Evolutionary conservation across 179 eudicot genomes (phyloP), one percentile per base, ranked within the genome.

Genomic region (Silene noctiflora): DNA sequence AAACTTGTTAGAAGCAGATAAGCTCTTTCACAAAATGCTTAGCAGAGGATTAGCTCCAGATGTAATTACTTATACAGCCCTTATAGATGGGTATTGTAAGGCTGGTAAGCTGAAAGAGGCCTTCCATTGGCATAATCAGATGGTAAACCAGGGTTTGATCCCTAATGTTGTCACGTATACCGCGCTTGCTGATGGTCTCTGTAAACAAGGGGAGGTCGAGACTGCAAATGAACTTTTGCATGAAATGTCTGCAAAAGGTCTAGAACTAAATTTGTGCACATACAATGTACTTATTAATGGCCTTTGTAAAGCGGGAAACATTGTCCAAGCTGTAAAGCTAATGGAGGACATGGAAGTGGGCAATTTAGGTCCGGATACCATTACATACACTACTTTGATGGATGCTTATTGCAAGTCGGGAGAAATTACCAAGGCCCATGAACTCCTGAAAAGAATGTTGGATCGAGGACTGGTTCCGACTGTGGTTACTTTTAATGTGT

Each of bases 111-210:
- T 94, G 73, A 84, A 80, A 77, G 80, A 76, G 48, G 98, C 93
- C 74, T 94, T 94, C 80, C 83, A 76, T 77, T 85, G 88, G 85
- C 98, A 94, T 82, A 94, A 92, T 83, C 80, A 88, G 75, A 94
- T 94, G 98, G 87, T 92, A 42, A 77, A 84, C 62, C 63, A 80
- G 77, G 93, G 94, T 35, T 71, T 92, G 78, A 82, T 80, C 24
- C 96, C 97, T 16, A 94, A 87, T 82, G 84, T 94, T 61, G 93
- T 94, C 53, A 94, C 97, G 16, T 94, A 94, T 80, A 92, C 97
- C 79, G 89, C 92, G 46, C 83, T 94, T 60, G 92, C 87, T 67
- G 94, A 94, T 84, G 97, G 98, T 72, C 94, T 94, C 21, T 92
- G 96, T 79, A 91, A 92, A 84, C 86, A 85, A 63, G 98, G 97